Evolutionary conservation across 2,329 filamentous ascomycete species (phyloP), one percentile per base, ranked within the genome.

Genomic region (Chrysoporthe deuterocubensis): DNA sequence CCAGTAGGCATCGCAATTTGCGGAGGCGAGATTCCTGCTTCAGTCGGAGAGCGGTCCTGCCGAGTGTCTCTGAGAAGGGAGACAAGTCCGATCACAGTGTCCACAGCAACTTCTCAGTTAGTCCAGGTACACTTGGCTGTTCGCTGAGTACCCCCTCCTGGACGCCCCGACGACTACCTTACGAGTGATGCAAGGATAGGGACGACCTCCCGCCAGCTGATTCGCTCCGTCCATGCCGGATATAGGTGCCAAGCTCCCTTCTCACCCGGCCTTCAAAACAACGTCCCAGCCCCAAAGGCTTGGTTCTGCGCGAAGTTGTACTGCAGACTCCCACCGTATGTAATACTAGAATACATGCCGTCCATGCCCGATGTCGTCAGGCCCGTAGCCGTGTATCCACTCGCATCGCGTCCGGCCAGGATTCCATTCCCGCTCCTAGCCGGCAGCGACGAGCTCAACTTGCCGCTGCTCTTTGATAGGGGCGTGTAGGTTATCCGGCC

Each of bases 241-340:
- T 40, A 9, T 40, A 40, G 37, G 37, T 26, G 9, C 18, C 8
- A 61, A 40, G 37, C 37, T 9, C 37, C 26, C 42, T 18, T 32
- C 21, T 44, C n/a, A 60, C 40, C 18, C 21, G n/a, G 1, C 14
- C 18, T 16, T n/a, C 21, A 32, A n/a, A 61, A 37, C 7, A 42
- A n/a, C 14, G 42, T 34, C 21, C 62, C 62, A 37, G 56, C 13
- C n/a, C 52, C 63, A 21, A 57, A 62, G 14, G 66, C 65, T 37
- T 70, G 70, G 13, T 65, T 68, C 42, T 67, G 70, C 9, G 70
- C 61, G 42, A 64, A 71, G 37, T 71, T 65, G 14, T 52, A 67
- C 18, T 72, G 71, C 21, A 72, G 43, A 11, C 70, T 69, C 0
- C 70, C 71, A 1, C 70, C 71, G 61, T 72, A 71, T 2, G 70